A percentile compares a stretch with the other conserved stretches of the same genome.
Evolutionary conservation across 306 rosid species (phyloP).

Genomic region (Glycine soja): DNA sequence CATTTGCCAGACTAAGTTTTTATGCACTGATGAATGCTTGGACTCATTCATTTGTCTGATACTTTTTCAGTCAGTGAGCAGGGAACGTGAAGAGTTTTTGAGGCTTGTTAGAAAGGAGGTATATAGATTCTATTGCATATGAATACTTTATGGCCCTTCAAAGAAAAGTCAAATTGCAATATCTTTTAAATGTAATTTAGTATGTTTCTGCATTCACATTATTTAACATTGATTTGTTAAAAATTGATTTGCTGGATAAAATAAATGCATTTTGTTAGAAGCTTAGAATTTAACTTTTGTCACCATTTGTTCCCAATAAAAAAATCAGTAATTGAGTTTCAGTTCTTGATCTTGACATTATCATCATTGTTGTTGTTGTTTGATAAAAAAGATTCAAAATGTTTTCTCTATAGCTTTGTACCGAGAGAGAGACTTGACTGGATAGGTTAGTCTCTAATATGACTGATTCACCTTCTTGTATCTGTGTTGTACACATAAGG

Average conservation of each 20-base stretch:
- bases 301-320: neutral
- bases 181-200: constrained; percentile 31
- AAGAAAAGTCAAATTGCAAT: constrained; percentile 16
- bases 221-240: constrained; percentile 31
- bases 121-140: constrained; percentile 7
- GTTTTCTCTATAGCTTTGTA: neutral
- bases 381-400: constrained; percentile 20
- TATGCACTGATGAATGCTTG: constrained; percentile 11
- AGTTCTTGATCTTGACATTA: neutral
- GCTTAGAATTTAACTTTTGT: constrained; percentile 14
- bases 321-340: neutral
- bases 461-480: constrained; percentile 1
- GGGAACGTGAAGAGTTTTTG: constrained; percentile 84
- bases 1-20: neutral
- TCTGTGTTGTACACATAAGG: constrained; percentile 15
- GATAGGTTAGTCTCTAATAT: neutral
- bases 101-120: constrained; percentile 89
- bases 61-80: constrained; percentile 74
- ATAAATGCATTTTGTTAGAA: neutral
- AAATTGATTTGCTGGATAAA: constrained; percentile 16
- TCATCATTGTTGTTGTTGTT: neutral
- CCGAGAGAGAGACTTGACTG: neutral
- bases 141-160: constrained; percentile 21
- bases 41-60: constrained; percentile 18
- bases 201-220: neutral